phyloP scores from a whole-genome alignment of 2,329 filamentous ascomycete genomes.

The Nothomitra cinnamomea region DNA sequence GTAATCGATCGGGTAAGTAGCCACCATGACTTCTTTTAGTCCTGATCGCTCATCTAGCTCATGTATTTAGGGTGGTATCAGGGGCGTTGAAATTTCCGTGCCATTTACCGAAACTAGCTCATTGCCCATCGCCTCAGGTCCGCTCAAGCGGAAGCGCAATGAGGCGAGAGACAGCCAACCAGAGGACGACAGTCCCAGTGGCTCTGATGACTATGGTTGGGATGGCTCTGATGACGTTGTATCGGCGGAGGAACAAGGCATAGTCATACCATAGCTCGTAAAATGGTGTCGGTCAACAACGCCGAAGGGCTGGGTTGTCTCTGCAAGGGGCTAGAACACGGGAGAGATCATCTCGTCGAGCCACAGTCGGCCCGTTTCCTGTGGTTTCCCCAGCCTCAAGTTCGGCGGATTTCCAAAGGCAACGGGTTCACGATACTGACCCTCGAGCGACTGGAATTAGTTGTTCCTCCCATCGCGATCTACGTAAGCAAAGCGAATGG shows the following conservation, averaged over 20 bases:
- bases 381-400: too few species aligned
- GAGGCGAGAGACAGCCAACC: conserved; percentile 25
- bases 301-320: too few species aligned
- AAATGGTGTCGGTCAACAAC: not conserved
- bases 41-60: conserved; percentile 3
- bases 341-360: too few species aligned
- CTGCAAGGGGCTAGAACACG: too few species aligned
- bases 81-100: not conserved
- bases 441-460: too few species aligned
- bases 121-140: conserved; percentile 9
- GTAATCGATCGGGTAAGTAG: conserved; percentile 21
- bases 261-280: not conserved
- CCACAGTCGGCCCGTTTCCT: too few species aligned
- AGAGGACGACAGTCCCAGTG: conserved; percentile 23
- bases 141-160: conserved; percentile 25
- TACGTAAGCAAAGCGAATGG: too few species aligned
- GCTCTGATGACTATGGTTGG: conserved; percentile 17
- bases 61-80: conserved; percentile 1
- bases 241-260: not conserved
- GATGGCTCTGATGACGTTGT: conserved; percentile 6
- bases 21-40: not conserved
- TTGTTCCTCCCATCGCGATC: too few species aligned
- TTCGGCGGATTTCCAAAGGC: too few species aligned
- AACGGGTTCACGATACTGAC: too few species aligned
- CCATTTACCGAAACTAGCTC: conserved; percentile 5